Conservation (phyloP, 2,329 filamentous ascomycete genomes). For the Seiridium unicorne region DNA sequence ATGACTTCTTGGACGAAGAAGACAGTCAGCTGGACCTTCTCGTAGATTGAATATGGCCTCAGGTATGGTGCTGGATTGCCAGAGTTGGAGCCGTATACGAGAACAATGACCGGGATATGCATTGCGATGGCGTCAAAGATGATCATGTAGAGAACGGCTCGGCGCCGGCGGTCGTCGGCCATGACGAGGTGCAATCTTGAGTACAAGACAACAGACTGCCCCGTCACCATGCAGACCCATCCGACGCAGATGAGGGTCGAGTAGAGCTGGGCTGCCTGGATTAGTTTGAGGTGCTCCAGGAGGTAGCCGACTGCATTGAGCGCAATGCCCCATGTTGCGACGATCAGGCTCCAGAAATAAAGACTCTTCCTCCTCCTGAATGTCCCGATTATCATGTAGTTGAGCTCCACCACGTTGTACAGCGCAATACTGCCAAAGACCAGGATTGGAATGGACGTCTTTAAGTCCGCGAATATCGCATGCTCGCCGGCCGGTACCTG, state of each 20-base stretch:
- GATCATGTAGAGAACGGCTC: conserved; percentile 20
- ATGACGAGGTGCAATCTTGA: conserved; percentile 29
- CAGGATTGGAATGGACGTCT: conserved; percentile 29
- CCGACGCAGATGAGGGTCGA: conserved; percentile 28
- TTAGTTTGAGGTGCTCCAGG: conserved; percentile 27
- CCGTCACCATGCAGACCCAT: conserved; percentile 29
- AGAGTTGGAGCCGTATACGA: conserved; percentile 12
- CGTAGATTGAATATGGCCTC: conserved; percentile 23
- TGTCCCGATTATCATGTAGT: conserved; percentile 24
- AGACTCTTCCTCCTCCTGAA: conserved; percentile 28
- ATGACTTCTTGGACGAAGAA: conserved; percentile 30
- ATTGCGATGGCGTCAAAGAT: conserved; percentile 21
- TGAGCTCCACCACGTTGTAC: conserved; percentile 30
- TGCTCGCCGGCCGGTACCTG: background rate
- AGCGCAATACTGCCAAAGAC: conserved; percentile 34
- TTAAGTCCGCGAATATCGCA: background rate
- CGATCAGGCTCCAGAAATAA: conserved; percentile 29
- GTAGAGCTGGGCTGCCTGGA: conserved; percentile 17
- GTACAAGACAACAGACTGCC: conserved; percentile 29
- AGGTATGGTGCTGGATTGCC: conserved; percentile 18
- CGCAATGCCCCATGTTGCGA: conserved; percentile 28
- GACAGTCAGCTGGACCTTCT: conserved; percentile 27
- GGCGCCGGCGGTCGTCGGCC: conserved; percentile 17
- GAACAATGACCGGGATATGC: background rate
- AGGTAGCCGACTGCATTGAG: conserved; percentile 29